Evolutionary conservation across 148 eudicot genomes (phyloP), one percentile per base, ranked within the genome.

Genomic region (Pouteria glomerata): DNA sequence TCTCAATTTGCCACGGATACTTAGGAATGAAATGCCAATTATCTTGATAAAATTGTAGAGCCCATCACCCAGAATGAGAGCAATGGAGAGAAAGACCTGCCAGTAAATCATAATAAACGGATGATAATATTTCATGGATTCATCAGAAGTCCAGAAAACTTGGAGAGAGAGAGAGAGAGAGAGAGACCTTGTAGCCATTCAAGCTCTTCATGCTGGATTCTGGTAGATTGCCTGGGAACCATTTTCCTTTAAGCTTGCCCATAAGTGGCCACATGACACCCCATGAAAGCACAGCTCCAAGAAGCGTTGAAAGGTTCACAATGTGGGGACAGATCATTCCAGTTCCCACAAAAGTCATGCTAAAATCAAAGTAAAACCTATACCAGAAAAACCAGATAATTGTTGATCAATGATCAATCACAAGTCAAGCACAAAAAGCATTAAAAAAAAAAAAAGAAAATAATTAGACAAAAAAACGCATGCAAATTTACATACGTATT

Each of bases 221-320:
- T 2, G 86, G 79, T 21, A 83, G 52, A 52, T 80, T 50, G 48
- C 79, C 71, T 19, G 88, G 88, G 70, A 71, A 91, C 93, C 97
- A 91, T 2, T 80, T 59, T 64, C 97, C 97, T 81, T 87, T 74
- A 14, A 63, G 80, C 26, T 55, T 76, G 60, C 70, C 65, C 5
- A 88, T 77, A 34, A 88, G 77, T 2, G 97, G 93, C 93, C 93
- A 91, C 97, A 88, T 88, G 11, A 90, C 66, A n/a, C 90, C 96
- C 87, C 92, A 90, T 4, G 97, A 91, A 62, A 91, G 55, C 55
- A 88, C 76, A 52, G 91, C 93, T 71, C 97, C 91, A 44, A 87
- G 66, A 34, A 91, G 90, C 79, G 85, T 52, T 8, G 93, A 91
- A 52, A 91, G 44, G 81, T 87, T 91, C 48, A 90, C 93, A 13